These are phyloP conservation scores for Cercospora canescens DNA, from an alignment of 2,329 filamentous ascomycete species.

Conservation along the genomic window DNA sequence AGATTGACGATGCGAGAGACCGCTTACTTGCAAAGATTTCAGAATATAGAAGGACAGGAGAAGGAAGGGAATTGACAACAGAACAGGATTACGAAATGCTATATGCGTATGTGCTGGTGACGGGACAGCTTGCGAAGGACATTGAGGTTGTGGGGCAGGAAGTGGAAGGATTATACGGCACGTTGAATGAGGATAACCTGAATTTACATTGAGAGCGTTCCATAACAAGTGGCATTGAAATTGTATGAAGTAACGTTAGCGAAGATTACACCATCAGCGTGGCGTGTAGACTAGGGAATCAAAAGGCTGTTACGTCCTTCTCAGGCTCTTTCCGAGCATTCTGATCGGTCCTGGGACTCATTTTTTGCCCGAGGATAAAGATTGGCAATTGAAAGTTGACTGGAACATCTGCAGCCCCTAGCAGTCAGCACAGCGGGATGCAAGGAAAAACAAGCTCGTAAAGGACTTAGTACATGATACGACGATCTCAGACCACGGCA, in stretches of 20 bases:
- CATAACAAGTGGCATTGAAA: background rate
- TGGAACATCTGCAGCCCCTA: too few species aligned
- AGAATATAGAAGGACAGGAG: constrained; percentile 73
- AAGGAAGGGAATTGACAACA: constrained; percentile 52
- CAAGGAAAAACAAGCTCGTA: too few species aligned
- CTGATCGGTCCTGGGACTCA: too few species aligned
- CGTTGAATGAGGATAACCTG: constrained; percentile 61
- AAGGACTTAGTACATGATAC: too few species aligned
- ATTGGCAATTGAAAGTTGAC: too few species aligned
- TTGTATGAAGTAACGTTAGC: background rate
- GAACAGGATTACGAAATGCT: constrained; percentile 86
- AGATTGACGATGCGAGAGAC: constrained; percentile 77
- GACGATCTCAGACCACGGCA: too few species aligned
- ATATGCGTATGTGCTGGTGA: constrained; percentile 79
- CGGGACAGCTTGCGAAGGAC: constrained; percentile 48
- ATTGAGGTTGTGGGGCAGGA: constrained; percentile 33
- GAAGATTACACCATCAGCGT: background rate
- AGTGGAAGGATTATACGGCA: constrained; percentile 59
- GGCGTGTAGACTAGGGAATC: background rate
- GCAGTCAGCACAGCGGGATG: too few species aligned
- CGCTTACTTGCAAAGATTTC: constrained; percentile 84
- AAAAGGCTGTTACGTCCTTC: background rate
- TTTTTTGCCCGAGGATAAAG: too few species aligned
- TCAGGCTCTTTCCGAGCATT: too few species aligned
- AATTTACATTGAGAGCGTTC: constrained; percentile 48